Evolutionary conservation across 2,329 filamentous ascomycete genomes (phyloP), one percentile per base, ranked within the genome.

Genomic region (Scopulariopsis brevicaulis): DNA sequence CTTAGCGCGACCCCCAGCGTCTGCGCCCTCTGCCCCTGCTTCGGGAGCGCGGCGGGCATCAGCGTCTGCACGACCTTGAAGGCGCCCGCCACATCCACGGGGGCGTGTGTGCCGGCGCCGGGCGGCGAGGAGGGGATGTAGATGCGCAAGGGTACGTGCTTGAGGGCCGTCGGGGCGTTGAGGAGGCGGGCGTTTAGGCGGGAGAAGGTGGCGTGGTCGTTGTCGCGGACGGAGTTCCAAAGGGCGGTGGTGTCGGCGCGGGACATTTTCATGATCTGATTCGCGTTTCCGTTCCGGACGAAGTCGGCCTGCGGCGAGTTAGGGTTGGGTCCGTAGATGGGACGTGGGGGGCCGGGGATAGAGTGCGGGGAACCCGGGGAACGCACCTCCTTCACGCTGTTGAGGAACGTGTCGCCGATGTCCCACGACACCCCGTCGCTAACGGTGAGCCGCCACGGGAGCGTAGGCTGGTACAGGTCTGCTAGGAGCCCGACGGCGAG

Each of bases 211-310:
- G 75, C 64, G 64, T 89, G 84, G 70, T 96, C 84, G 65, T 95
- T 88, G 64, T 88, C 82, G 69, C 86, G 79, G 50, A 96, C 89
- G 11, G 89, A 81, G 63, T 85, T 81, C 90, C 92, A 96, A 37
- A 96, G 77, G 35, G 86, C 82, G 8, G 85, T 89, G 15, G 89
- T 94, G 69, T 96, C 85, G 53, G 89, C 84, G 69, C 91, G 92
- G 60, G 87, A 90, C 66, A 96, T 76, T 57, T 85, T 86, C 90
- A 96, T 96, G 66, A 96, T 92, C 60, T 88, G 86, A 68, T 93
- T 91, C 18, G 90, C 90, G 57, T 88, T 94, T 52, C 91, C 90
- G 64, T 94, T 93, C 56, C 92, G 83, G 55, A 96, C 77, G 64
- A 91, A 96, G 71, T 96, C 91, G 34, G 92, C 91, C 78, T 83